Evolutionary conservation across 495 filamentous ascomycete species (phyloP).

Genomic region (Mytilinidion resinicola): DNA sequence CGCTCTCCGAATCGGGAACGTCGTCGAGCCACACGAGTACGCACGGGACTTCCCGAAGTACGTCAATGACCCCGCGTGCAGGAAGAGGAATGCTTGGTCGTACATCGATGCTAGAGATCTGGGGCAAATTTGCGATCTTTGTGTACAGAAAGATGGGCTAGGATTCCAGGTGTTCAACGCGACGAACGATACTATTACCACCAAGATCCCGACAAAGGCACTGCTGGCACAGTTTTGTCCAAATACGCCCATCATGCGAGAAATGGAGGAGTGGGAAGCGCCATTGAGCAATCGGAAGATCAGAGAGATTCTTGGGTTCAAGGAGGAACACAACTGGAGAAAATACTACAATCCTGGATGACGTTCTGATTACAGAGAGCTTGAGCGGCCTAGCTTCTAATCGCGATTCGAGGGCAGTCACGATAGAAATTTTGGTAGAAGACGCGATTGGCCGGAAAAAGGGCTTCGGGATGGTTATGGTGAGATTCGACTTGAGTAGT

Average conservation of each 20-base stretch:
- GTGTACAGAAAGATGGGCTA: slow-evolving; percentile 31
- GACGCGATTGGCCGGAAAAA: too few species aligned
- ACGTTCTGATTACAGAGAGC: not conserved
- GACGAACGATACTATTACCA: slow-evolving; percentile 53
- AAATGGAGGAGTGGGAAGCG: slow-evolving; percentile 50
- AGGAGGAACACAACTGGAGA: slow-evolving; percentile 51
- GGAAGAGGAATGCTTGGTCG: slow-evolving; percentile 53
- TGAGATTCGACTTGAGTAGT: too few species aligned
- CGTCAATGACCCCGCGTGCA: slow-evolving; percentile 42
- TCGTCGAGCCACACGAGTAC: slow-evolving; percentile 57
- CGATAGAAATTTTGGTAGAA: too few species aligned
- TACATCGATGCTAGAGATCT: slow-evolving; percentile 57
- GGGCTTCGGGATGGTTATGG: too few species aligned
- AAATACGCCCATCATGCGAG: slow-evolving; percentile 42
- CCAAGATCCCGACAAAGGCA: slow-evolving; percentile 40
- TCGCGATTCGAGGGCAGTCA: too few species aligned
- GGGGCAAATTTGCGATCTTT: slow-evolving; percentile 52
- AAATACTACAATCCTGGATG: slow-evolving; percentile 30
- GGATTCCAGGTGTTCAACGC: slow-evolving; percentile 59
- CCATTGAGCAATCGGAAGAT: slow-evolving; percentile 56
- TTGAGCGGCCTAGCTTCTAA: too few species aligned
- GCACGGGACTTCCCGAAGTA: slow-evolving; percentile 44
- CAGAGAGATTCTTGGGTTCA: slow-evolving; percentile 51
- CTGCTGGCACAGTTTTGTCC: slow-evolving; percentile 47
- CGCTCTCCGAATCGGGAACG: slow-evolving; percentile 51